Percentiles rank a stretch among this genome's conserved stretches.
Evolutionary conservation across 2,329 filamentous ascomycete species (phyloP).

Genomic region (Arthroderma uncinatum): DNA sequence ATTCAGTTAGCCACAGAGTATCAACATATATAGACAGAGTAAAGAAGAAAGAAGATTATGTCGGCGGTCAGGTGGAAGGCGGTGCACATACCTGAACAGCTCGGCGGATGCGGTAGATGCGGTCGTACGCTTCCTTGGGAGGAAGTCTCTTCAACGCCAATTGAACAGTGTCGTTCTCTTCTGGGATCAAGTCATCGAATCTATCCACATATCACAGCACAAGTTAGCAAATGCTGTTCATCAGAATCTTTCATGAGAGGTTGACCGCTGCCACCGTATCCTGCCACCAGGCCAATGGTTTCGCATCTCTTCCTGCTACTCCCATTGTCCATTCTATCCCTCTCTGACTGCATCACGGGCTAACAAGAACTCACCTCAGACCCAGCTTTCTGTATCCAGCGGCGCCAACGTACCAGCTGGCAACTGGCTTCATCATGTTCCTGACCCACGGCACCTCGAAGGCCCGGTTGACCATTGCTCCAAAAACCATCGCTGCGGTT

Average conservation of each 20-base stretch:
- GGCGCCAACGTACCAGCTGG: slow-evolving; percentile 80
- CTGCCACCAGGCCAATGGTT: neutral
- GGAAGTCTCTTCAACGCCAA: slow-evolving; percentile 82
- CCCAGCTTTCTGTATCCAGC: slow-evolving; percentile 89
- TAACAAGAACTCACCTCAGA: slow-evolving; percentile 54
- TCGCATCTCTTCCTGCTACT: neutral
- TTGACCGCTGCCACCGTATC: neutral
- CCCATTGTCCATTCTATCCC: neutral
- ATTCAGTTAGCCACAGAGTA: neutral
- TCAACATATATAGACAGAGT: neutral
- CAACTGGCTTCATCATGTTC: slow-evolving; percentile 65
- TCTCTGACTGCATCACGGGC: neutral
- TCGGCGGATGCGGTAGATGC: slow-evolving; percentile 91
- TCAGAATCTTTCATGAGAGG: neutral
- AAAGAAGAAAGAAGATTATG: neutral
- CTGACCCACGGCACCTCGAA: slow-evolving; percentile 78
- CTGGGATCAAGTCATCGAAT: slow-evolving; percentile 86
- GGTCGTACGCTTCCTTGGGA: slow-evolving; percentile 86
- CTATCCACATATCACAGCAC: slow-evolving; percentile 39
- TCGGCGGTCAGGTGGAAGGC: neutral
- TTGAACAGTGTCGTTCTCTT: slow-evolving; percentile 80
- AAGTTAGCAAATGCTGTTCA: slow-evolving; percentile 4
- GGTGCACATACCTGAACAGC: slow-evolving; percentile 62
- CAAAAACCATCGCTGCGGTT: slow-evolving; percentile 6
- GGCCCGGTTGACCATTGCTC: slow-evolving; percentile 56